Conservation (phyloP, 768 basidiomycete species). For the Collybia sp. region DNA sequence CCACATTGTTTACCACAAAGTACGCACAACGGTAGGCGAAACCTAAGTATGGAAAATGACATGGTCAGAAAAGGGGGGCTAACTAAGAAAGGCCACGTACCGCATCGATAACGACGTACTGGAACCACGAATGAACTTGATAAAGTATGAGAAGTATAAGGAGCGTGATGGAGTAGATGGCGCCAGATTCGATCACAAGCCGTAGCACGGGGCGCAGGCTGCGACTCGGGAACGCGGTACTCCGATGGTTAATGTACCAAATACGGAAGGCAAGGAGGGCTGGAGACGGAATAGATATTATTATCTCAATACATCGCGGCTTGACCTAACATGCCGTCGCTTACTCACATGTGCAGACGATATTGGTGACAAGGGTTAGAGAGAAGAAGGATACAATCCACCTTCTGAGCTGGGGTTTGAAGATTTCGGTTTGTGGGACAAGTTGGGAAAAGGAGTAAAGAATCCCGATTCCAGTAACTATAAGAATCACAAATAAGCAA, state of each 20-base stretch:
- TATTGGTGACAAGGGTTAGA: conserved; percentile 29
- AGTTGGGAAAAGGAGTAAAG: conserved; percentile 25
- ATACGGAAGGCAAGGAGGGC: conserved; percentile 27
- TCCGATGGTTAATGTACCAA: conserved; percentile 24
- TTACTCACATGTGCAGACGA: conserved; percentile 27
- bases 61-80: background rate
- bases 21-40: background rate
- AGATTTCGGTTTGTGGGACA: conserved; percentile 22
- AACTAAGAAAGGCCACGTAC: conserved; percentile 14
- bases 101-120: conserved; percentile 30
- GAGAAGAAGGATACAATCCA: conserved; percentile 37
- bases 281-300: conserved; percentile 3
- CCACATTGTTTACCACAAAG: no score
- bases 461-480: conserved; percentile 24
- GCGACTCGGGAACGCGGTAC: conserved; percentile 14
- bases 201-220: conserved; percentile 26
- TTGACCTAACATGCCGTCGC: background rate
- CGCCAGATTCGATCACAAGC: conserved; percentile 31
- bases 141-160: conserved; percentile 26
- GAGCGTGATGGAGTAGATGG: conserved; percentile 29
- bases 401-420: conserved; percentile 22
- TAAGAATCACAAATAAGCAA: background rate
- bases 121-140: conserved; percentile 26
- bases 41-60: conserved; percentile 6
- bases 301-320: background rate